These are phyloP conservation scores for Nicotiana noctiflora DNA, from an alignment of 257 asterid species.

Conservation along the genomic window DNA sequence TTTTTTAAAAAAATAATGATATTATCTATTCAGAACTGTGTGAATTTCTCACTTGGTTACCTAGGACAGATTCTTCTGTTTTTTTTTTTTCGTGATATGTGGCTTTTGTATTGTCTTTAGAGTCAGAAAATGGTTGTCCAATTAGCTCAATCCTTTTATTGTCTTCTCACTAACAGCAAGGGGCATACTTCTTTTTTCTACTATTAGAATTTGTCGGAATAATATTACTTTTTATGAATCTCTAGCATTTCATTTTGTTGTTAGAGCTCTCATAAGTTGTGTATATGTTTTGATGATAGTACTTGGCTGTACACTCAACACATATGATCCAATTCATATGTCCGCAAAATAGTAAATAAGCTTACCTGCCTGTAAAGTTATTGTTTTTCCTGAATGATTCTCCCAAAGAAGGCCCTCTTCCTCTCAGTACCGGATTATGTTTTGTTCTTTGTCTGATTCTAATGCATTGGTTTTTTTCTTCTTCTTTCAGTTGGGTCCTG, in stretches of 20 bases:
- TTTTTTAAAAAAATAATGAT: neutral
- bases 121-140: neutral
- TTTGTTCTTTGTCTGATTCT: conserved; percentile 12
- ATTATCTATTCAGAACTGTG: neutral
- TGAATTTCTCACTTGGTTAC: neutral
- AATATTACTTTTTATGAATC: neutral
- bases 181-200: neutral
- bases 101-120: neutral
- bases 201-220: neutral
- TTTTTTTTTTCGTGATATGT: neutral
- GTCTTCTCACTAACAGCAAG: neutral
- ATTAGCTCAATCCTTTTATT: neutral
- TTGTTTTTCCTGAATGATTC: neutral
- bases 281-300: neutral
- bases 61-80: neutral
- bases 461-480: conserved; percentile 12
- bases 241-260: neutral
- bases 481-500: conserved; percentile 27
- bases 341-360: neutral
- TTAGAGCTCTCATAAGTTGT: conserved; percentile 1
- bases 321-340: neutral
- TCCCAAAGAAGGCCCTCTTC: neutral
- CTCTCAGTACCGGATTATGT: neutral
- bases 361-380: neutral
- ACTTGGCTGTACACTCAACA: neutral